Conservation (phyloP, 2,329 filamentous ascomycete species). For the Paramyrothecium roridum region DNA sequence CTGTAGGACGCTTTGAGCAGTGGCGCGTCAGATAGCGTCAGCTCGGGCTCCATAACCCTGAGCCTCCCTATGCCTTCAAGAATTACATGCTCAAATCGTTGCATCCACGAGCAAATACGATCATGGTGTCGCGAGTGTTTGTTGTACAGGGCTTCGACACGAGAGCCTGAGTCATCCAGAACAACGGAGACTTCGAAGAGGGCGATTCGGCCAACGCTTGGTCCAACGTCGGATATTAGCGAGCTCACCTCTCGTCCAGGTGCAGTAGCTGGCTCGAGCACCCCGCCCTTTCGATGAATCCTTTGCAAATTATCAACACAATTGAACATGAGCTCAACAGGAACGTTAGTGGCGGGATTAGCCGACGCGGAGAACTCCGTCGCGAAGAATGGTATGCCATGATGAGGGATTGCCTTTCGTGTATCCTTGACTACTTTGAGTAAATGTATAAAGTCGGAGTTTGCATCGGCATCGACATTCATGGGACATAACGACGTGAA, state of each 20-base stretch:
- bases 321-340: slow-evolving; percentile 58
- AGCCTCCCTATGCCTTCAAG: slow-evolving; percentile 40
- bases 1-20: slow-evolving; percentile 45
- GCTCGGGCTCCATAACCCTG: slow-evolving; percentile 37
- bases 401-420: slow-evolving; percentile 38
- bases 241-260: slow-evolving; percentile 35
- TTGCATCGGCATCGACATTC: slow-evolving; percentile 35
- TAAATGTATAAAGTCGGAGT: slow-evolving; percentile 47
- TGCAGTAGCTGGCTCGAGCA: slow-evolving; percentile 44
- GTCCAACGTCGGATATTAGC: slow-evolving; percentile 40
- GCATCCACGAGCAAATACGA: slow-evolving; percentile 43
- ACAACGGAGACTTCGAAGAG: slow-evolving; percentile 49
- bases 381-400: slow-evolving; percentile 48
- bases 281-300: slow-evolving; percentile 42
- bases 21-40: slow-evolving; percentile 49
- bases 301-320: slow-evolving; percentile 48
- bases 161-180: slow-evolving; percentile 38
- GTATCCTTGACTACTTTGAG: slow-evolving; percentile 52
- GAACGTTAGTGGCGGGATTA: slow-evolving; percentile 34
- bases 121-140: slow-evolving; percentile 36
- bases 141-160: slow-evolving; percentile 44
- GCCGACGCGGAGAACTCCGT: slow-evolving; percentile 35
- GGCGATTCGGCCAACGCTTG: slow-evolving; percentile 43
- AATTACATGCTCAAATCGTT: slow-evolving; percentile 42
- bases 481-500: slow-evolving; percentile 56